A percentile compares a stretch with the other conserved stretches of the same genome.
Conservation (phyloP, 2,329 filamentous ascomycete genomes). For the Macrophomina tecta region DNA sequence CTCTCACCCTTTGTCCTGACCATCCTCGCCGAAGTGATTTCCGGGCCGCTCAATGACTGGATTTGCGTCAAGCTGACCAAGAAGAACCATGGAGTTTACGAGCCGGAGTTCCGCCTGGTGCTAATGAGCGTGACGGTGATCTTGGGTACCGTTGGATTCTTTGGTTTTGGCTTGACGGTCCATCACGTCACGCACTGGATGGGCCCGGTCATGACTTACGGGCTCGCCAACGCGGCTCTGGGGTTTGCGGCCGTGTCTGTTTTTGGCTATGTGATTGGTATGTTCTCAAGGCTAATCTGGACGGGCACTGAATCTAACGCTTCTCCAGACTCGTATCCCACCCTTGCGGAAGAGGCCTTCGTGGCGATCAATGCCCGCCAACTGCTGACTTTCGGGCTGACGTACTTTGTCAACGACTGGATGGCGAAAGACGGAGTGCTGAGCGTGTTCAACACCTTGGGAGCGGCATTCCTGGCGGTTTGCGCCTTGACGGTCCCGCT, state of each 20-base stretch:
- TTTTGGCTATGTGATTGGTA: conserved; percentile 57
- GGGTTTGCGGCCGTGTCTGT: conserved; percentile 42
- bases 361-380: conserved; percentile 60
- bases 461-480: conserved; percentile 50
- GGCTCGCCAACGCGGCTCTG: conserved; percentile 54
- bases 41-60: conserved; percentile 55
- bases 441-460: conserved; percentile 39
- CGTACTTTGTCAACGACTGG: conserved; percentile 47
- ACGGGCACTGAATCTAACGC: not conserved
- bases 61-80: conserved; percentile 39
- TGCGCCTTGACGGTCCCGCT: conserved; percentile 55
- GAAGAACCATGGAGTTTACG: conserved; percentile 37
- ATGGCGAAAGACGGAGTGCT: conserved; percentile 37
- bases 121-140: conserved; percentile 42
- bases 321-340: conserved; percentile 48
- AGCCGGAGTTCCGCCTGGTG: conserved; percentile 37
- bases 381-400: conserved; percentile 55
- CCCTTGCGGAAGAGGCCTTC: conserved; percentile 57
- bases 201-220: conserved; percentile 33
- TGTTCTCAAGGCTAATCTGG: not conserved
- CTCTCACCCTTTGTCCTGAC: conserved; percentile 58
- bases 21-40: conserved; percentile 53
- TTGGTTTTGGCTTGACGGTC: conserved; percentile 49
- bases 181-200: conserved; percentile 30
- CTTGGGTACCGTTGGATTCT: conserved; percentile 44